Conservation (phyloP, 495 filamentous ascomycete genomes). For the Penicillium alfredii region DNA sequence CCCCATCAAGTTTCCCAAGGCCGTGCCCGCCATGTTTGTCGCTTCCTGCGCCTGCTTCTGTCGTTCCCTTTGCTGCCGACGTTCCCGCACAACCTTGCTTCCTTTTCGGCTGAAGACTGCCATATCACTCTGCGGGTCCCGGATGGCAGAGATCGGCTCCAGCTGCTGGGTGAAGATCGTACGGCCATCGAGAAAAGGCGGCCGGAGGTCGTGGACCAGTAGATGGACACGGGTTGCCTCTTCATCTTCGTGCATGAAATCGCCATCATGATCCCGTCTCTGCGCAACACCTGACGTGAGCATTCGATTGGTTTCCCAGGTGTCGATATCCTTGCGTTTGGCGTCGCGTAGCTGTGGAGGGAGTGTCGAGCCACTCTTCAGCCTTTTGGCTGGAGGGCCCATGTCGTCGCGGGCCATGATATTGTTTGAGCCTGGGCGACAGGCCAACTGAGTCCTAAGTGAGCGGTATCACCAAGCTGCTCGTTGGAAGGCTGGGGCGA, state of each 20-base stretch:
- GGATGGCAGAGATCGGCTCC: conserved; percentile 88
- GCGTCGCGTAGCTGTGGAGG: conserved; percentile 39
- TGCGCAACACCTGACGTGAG: conserved; percentile 94
- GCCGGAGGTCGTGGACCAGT: conserved; percentile 87
- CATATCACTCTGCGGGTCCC: conserved; percentile 97
- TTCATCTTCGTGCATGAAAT: conserved; percentile 86
- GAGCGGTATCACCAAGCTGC: too few species aligned
- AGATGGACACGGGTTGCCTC: conserved; percentile 88
- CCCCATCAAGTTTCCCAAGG: conserved; percentile 89
- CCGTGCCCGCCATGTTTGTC: conserved; percentile 87
- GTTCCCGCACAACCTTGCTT: conserved; percentile 86
- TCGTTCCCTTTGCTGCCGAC: conserved; percentile 84
- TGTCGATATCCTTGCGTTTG: conserved; percentile 90
- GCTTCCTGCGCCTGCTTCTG: conserved; percentile 94
- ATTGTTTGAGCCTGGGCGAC: neutral
- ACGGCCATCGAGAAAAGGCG: conserved; percentile 91
- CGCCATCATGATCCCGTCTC: conserved; percentile 68
- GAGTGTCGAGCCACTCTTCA: conserved; percentile 35
- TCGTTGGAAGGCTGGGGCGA: too few species aligned
- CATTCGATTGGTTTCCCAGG: conserved; percentile 99
- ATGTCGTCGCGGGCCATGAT: conserved; percentile 36
- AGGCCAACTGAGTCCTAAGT: neutral
- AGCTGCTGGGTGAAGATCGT: conserved; percentile 97
- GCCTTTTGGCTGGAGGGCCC: conserved; percentile 40
- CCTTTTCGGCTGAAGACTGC: conserved; percentile 96